A percentile compares a stretch with the other conserved stretches of the same genome.
Conservation (phyloP, 2,329 filamentous ascomycete species). For the Byssothecium circinans region DNA sequence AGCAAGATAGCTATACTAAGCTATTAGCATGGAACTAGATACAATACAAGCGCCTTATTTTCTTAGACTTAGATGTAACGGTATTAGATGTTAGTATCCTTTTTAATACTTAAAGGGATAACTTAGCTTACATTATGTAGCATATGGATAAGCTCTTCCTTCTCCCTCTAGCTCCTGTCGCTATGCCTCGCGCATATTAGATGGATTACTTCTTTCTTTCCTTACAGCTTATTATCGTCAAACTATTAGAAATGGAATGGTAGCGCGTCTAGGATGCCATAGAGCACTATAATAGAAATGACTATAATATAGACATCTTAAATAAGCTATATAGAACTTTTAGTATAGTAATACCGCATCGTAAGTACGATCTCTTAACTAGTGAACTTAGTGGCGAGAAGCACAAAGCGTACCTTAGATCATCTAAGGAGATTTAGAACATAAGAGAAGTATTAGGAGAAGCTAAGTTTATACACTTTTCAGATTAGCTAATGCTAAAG, state of each 20-base stretch:
- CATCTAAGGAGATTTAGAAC: conserved; percentile 57
- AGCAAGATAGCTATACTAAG: conserved; percentile 65
- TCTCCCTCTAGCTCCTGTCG: conserved; percentile 58
- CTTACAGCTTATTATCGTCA: conserved; percentile 60
- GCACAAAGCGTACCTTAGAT: conserved; percentile 53
- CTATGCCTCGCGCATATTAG: conserved; percentile 74
- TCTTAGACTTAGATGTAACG: conserved; percentile 62
- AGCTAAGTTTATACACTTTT: conserved; percentile 67
- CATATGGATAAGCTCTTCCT: conserved; percentile 70
- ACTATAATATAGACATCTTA: conserved; percentile 65
- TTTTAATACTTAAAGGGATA: neutral
- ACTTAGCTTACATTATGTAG: conserved; percentile 37
- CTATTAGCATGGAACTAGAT: conserved; percentile 67
- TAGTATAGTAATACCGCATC: conserved; percentile 53
- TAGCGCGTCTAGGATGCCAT: conserved; percentile 17
- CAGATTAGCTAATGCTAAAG: conserved; percentile 25
- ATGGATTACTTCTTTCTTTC: conserved; percentile 52
- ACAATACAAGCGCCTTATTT: conserved; percentile 57
- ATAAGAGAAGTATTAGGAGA: conserved; percentile 55
- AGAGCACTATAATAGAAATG: conserved; percentile 11
- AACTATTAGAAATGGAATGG: conserved; percentile 58
- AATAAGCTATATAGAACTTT: conserved; percentile 59
- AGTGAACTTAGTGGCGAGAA: conserved; percentile 59
- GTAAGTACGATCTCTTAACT: conserved; percentile 59
- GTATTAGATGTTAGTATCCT: conserved; percentile 45